These are phyloP conservation scores for Galerina marginata DNA, from an alignment of 768 basidiomycete genomes.

Conservation along the genomic window DNA sequence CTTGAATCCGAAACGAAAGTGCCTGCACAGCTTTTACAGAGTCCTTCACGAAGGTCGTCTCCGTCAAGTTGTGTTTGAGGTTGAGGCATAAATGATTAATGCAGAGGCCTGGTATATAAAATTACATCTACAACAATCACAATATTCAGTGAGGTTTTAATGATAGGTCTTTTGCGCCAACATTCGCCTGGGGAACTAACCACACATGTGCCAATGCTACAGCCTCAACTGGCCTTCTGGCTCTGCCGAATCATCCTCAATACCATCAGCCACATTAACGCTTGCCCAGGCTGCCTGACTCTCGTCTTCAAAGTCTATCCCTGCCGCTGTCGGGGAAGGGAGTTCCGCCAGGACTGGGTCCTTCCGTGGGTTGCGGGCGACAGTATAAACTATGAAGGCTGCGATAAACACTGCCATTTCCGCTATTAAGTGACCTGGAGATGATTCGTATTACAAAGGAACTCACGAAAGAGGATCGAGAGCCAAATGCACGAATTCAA, in stretches of 20 bases:
- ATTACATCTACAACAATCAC: too few species aligned
- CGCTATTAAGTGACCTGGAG: background rate
- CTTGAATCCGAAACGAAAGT: background rate
- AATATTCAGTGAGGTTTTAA: too few species aligned
- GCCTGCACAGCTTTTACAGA: background rate
- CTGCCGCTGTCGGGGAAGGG: constrained; percentile 10
- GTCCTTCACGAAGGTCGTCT: too few species aligned
- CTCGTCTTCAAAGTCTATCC: constrained; percentile 12
- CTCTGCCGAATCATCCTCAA: constrained; percentile 23
- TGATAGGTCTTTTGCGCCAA: too few species aligned
- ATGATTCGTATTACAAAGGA: background rate
- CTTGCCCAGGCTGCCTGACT: constrained; percentile 16
- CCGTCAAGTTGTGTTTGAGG: background rate
- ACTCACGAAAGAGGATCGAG: background rate
- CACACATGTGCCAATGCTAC: background rate
- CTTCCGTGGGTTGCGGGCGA: constrained; percentile 10
- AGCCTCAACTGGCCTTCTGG: constrained; percentile 22
- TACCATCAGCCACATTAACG: constrained; percentile 24
- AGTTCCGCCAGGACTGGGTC: constrained; percentile 19
- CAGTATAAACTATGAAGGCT: constrained; percentile 18
- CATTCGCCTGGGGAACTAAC: too few species aligned
- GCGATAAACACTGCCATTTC: background rate
- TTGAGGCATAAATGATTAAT: background rate
- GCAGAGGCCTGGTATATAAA: background rate
- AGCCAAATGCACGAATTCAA: background rate